These are phyloP conservation scores for Blastocystis sp. DNA, from an alignment of 352 stramenopile genomes.

Conservation along the genomic window DNA sequence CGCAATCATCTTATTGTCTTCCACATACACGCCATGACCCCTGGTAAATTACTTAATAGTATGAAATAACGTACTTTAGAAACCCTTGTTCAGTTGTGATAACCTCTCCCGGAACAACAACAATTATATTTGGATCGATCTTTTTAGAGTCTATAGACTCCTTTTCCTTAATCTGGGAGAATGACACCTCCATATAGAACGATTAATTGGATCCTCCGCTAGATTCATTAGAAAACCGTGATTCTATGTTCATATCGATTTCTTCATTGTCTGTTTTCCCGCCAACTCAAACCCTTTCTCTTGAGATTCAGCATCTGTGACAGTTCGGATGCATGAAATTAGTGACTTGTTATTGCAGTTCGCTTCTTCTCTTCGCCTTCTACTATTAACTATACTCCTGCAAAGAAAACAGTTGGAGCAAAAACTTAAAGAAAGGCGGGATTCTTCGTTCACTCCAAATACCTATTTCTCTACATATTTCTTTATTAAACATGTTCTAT, in stretches of 20 bases:
- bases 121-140: conserved; percentile 7
- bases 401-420: no score
- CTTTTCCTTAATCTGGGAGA: conserved; percentile 53
- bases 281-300: no score
- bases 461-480: neutral
- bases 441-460: neutral
- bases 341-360: neutral
- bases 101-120: conserved; percentile 62
- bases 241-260: no score
- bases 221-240: neutral
- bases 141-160: conserved; percentile 24
- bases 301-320: no score
- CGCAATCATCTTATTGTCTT: conserved; percentile 55
- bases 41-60: neutral
- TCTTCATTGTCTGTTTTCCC: no score
- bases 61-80: neutral
- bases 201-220: neutral
- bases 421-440: neutral
- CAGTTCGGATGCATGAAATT: neutral
- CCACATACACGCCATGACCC: conserved; percentile 45
- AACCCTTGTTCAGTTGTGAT: conserved; percentile 60
- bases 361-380: neutral
- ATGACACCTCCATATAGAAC: conserved; percentile 22
- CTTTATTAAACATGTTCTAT: conserved; percentile 42
- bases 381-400: no score